Evolutionary conservation across 768 basidiomycete species (phyloP), one percentile per base, ranked within the genome.

Genomic region (Boletus coccyginus): DNA sequence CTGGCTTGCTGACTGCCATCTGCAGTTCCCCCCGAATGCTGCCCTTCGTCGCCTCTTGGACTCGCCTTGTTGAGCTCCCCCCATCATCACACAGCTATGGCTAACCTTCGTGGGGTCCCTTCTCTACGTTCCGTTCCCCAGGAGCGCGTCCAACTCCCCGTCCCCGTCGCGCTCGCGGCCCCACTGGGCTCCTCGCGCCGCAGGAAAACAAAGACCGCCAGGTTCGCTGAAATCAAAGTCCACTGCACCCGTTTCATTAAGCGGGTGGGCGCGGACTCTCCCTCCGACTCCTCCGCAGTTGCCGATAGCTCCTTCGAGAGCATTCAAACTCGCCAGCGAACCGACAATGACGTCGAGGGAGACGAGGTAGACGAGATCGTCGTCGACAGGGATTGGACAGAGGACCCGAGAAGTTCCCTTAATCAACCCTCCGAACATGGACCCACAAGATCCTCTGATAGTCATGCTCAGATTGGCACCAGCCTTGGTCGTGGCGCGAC

Each of bases 371-470:
- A 92, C 68, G 82, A 88, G 73, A 81, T 90, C 21, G 83, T 92
- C 24, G 89, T 92, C 16, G 89, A 92, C 69, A 79, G 88, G 46
- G 73, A 77, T 33, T 88, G 86, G 87, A 73, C 78, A 3, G 83
- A 84, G 53, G 82, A 83, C 57, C 75, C 80, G 58, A 81, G 78
- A 67, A 83, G 75, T 50, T 80, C 80, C 21, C 68, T 77, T 41
- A 71, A 80, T 24, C 80, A 79, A 52, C 81, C 83, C 16, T 84
- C 86, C 31, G 78, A 80, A 73, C 50, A 62, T 17, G 76, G 71
- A 17, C 78, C 76, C 16, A 80, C 84, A 42, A 82, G 81, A 71
- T 76, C 80, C 13, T 77, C 78, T 46, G 78, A 73, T 50, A 78
- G 76, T 58, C 74, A 74, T 46, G 63, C 62, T 21, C 68, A 72